phyloP scores from a whole-genome alignment of 2,329 filamentous ascomycete genomes.

The Hypoxylon sp. region DNA sequence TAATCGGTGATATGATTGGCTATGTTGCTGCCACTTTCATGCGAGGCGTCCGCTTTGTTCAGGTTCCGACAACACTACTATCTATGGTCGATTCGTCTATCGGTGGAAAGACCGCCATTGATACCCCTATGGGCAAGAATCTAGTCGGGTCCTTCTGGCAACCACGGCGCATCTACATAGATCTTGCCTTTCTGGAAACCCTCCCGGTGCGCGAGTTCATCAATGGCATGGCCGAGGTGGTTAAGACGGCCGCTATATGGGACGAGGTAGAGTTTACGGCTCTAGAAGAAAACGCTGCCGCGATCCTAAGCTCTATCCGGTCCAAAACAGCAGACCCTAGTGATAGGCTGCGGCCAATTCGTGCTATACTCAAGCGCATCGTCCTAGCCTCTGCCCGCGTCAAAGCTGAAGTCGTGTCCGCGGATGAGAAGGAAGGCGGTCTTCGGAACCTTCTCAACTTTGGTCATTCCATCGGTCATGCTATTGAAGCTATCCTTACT shows the following conservation, averaged over 20 bases:
- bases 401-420: constrained; percentile 94
- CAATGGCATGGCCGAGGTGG: constrained; percentile 98
- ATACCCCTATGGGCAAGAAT: constrained; percentile 96
- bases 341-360: constrained; percentile 76
- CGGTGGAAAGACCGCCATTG: constrained; percentile 97
- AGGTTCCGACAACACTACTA: constrained; percentile 93
- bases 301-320: constrained; percentile 79
- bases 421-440: constrained; percentile 93
- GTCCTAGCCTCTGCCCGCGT: constrained; percentile 91
- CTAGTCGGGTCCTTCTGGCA: constrained; percentile 97
- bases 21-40: constrained; percentile 99
- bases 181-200: constrained; percentile 90
- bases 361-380: constrained; percentile 77
- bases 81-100: constrained; percentile 99
- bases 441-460: constrained; percentile 96
- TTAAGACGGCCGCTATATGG: constrained; percentile 98
- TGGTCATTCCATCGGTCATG: constrained; percentile 97
- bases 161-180: constrained; percentile 92
- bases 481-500: constrained; percentile 93
- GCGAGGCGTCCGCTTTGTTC: constrained; percentile 94
- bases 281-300: constrained; percentile 82
- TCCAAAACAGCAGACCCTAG: constrained; percentile 64
- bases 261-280: constrained; percentile 86
- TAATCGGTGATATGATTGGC: constrained; percentile 98
- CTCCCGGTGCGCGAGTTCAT: constrained; percentile 92